A percentile compares a stretch with the other conserved stretches of the same genome.
Conservation (phyloP, 1,284 basidiomycete species). For the Cutaneotrichosporon spelunceum region DNA sequence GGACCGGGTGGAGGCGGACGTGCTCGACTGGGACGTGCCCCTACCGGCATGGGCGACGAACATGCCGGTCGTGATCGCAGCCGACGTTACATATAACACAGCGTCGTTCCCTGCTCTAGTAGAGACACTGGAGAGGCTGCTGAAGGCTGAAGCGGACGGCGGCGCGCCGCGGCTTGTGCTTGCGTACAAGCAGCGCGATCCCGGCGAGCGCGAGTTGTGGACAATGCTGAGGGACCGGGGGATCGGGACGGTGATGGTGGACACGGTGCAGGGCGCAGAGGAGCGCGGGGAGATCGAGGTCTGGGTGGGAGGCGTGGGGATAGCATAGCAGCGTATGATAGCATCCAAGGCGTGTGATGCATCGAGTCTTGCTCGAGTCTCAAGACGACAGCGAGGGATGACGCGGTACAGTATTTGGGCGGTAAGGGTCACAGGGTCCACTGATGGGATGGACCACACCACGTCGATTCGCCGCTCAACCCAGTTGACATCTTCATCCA, state of each 20-base stretch:
- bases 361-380: too few species aligned
- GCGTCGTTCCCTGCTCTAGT: slow-evolving; percentile 63
- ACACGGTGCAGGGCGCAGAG: slow-evolving; percentile 59
- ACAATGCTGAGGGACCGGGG: slow-evolving; percentile 54
- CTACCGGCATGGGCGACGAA: slow-evolving; percentile 51
- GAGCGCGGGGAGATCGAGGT: slow-evolving; percentile 60
- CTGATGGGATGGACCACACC: neutral
- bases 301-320: slow-evolving; percentile 56
- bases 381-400: neutral
- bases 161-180: slow-evolving; percentile 55
- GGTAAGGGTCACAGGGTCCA: neutral
- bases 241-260: slow-evolving; percentile 52
- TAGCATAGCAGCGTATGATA: neutral
- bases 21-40: slow-evolving; percentile 71
- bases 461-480: slow-evolving; percentile 11
- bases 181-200: slow-evolving; percentile 78
- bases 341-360: neutral
- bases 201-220: slow-evolving; percentile 70
- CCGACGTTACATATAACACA: slow-evolving; percentile 86
- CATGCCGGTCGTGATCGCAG: slow-evolving; percentile 52
- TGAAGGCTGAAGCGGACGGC: slow-evolving; percentile 11
- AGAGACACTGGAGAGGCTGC: slow-evolving; percentile 36
- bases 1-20: slow-evolving; percentile 42
- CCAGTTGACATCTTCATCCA: neutral
- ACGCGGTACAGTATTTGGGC: neutral